Conservation (phyloP, 371 early-diverging fungal species). For the Coemansia sp. region DNA sequence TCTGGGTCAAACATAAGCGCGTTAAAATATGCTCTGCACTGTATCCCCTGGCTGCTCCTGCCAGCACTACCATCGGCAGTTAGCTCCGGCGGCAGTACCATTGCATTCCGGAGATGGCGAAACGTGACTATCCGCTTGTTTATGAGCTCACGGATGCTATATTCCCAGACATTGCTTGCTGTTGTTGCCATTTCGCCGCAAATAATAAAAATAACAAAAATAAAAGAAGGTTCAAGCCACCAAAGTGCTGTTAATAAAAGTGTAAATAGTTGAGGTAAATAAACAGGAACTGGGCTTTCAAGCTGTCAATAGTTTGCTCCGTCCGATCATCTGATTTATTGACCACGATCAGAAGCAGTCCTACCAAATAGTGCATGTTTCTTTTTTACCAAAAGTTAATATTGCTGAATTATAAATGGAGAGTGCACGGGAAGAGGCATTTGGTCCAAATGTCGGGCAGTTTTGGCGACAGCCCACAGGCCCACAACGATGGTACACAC, state of each 20-base stretch:
- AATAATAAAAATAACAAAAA: neutral
- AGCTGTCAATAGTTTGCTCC: too few relatives aligned
- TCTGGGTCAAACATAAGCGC: constrained; percentile 39
- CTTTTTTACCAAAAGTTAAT: too few relatives aligned
- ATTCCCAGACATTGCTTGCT: constrained; percentile 49
- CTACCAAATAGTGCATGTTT: too few relatives aligned
- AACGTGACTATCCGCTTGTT: constrained; percentile 68
- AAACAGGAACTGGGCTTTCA: neutral
- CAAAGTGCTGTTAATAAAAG: neutral
- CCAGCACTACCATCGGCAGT: constrained; percentile 51
- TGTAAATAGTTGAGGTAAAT: neutral
- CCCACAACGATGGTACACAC: too few relatives aligned
- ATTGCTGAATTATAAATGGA: too few relatives aligned
- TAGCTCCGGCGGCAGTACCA: constrained; percentile 60
- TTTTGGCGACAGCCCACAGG: too few relatives aligned
- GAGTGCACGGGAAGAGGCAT: too few relatives aligned
- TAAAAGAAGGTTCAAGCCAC: neutral
- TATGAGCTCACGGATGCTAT: constrained; percentile 57
- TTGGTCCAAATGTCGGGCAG: too few relatives aligned
- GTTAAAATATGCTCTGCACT: constrained; percentile 31
- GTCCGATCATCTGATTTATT: too few relatives aligned
- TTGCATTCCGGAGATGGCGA: constrained; percentile 63
- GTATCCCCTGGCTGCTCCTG: constrained; percentile 10
- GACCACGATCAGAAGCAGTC: too few relatives aligned
- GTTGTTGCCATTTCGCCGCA: constrained; percentile 21